Percentiles rank a stretch among this genome's conserved stretches.
Evolutionary conservation across 139 green algal species (phyloP).

Genomic region (Auxenochlorella pyrenoidosa): DNA sequence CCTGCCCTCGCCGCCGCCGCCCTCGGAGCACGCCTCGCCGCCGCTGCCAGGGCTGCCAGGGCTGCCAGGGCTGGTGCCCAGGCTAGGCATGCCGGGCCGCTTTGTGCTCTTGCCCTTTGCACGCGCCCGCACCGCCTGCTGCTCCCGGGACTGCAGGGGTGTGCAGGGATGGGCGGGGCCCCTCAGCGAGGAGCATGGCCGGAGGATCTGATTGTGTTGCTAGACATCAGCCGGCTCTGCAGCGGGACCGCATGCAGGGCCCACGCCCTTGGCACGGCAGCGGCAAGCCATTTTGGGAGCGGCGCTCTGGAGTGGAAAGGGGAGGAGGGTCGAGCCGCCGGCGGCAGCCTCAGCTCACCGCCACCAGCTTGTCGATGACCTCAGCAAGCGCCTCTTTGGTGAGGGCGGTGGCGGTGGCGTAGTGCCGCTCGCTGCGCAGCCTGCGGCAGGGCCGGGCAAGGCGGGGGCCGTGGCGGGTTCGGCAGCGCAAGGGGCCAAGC

Average conservation of each 20-base stretch:
- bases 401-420: neutral
- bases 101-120: neutral
- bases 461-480: too few species aligned
- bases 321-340: neutral
- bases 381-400: conserved; percentile 28
- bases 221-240: too few species aligned
- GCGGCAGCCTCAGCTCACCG: neutral
- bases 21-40: neutral
- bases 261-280: too few species aligned
- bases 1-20: neutral
- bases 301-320: neutral
- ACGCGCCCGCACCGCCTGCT: neutral
- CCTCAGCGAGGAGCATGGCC: neutral
- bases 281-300: neutral
- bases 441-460: too few species aligned
- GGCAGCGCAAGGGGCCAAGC: too few species aligned
- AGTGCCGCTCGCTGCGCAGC: neutral
- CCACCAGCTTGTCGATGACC: conserved; percentile 42
- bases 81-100: too few species aligned
- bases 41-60: too few species aligned
- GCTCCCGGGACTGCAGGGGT: neutral
- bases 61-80: neutral
- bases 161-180: neutral
- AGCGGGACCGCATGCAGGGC: neutral
- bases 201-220: too few species aligned